Evolutionary conservation across 768 basidiomycete species (phyloP), one percentile per base, ranked within the genome.

Genomic region (Kwoniella pini): DNA sequence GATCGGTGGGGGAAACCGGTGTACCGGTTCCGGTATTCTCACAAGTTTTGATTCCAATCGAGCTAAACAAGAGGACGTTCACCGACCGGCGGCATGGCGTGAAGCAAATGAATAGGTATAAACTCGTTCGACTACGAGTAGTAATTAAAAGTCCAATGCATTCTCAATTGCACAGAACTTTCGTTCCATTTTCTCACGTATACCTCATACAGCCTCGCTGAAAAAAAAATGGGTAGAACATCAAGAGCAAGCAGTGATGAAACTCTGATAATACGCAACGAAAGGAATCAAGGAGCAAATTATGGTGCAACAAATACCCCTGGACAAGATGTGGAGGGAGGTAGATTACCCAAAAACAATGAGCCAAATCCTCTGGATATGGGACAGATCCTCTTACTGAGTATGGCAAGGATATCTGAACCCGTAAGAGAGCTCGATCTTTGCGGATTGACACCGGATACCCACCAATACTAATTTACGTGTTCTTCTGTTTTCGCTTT

Each of bases 401-500:
- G 53, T 31, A 55, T 62, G 48, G 60, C 64, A 30, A 43, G 64
- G 26, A 65, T 65, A 11, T 60, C 64, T 12, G 64, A 65, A 28
- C 64, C 64, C 19, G 64, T 64, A 26, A 55, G 33, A 36, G 33
- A 36, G 33, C 7, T 7, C 33, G 33, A 6, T 3, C n/a, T 30
- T n/a, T n/a, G n/a, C n/a, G n/a, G n/a, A n/a, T n/a, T n/a, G n/a
- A n/a, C n/a, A n/a, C n/a, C n/a, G n/a, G 5, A 30, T 4, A n/a
- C 42, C 40, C 6, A 1, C 3, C 17, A 3, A 2, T 10, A 44
- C 27, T 9, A 1, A 6, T 11, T 43, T 19, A 5, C 3, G 28
- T 19, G 19, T 19, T 30, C 1, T 28, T 17, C 39, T 56, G 24
- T 13, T 44, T 9, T n/a, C 2, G 9, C n/a, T 5, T 42, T 9